A percentile compares a stretch with the other conserved stretches of the same genome.
Evolutionary conservation across 2,329 filamentous ascomycete species (phyloP).

Genomic region (Fonsecaea multimorphosa): DNA sequence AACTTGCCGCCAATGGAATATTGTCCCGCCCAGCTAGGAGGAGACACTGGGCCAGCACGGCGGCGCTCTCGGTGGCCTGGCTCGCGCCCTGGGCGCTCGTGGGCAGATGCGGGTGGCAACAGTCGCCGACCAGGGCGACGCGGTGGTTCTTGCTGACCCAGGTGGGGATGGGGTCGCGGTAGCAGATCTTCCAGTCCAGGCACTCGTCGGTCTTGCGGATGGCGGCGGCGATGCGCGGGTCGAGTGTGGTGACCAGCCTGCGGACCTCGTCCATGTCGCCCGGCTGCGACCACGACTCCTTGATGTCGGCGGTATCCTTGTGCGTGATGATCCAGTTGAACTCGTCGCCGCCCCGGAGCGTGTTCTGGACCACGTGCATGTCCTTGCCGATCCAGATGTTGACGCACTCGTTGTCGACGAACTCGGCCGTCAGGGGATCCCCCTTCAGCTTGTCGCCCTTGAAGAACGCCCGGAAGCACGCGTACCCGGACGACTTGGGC

Average conservation of each 20-base stretch:
- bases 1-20: slow-evolving; percentile 30
- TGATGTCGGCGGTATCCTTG: slow-evolving; percentile 54
- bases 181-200: slow-evolving; percentile 45
- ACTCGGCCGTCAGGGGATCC: slow-evolving; percentile 60
- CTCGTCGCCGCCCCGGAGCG: slow-evolving; percentile 54
- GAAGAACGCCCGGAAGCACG: slow-evolving; percentile 42
- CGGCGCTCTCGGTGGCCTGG: slow-evolving; percentile 53
- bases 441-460: slow-evolving; percentile 54
- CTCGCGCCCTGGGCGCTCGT: slow-evolving; percentile 53
- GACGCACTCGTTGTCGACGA: slow-evolving; percentile 59
- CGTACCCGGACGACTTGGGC: slow-evolving; percentile 45
- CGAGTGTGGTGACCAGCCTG: slow-evolving; percentile 59
- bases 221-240: slow-evolving; percentile 57
- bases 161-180: slow-evolving; percentile 40
- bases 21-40: slow-evolving; percentile 31
- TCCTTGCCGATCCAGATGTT: slow-evolving; percentile 63
- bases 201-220: slow-evolving; percentile 47
- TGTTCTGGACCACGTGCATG: slow-evolving; percentile 59
- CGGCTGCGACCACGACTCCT: slow-evolving; percentile 63
- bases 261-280: slow-evolving; percentile 60
- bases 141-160: slow-evolving; percentile 40
- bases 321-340: slow-evolving; percentile 62
- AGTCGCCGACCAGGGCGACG: slow-evolving; percentile 47
- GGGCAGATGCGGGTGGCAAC: slow-evolving; percentile 50
- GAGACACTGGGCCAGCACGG: slow-evolving; percentile 43